A percentile compares a stretch with the other conserved stretches of the same genome.
Evolutionary conservation across 208 protist species (phyloP).

Genomic region (Endotrypanum monterogeii): DNA sequence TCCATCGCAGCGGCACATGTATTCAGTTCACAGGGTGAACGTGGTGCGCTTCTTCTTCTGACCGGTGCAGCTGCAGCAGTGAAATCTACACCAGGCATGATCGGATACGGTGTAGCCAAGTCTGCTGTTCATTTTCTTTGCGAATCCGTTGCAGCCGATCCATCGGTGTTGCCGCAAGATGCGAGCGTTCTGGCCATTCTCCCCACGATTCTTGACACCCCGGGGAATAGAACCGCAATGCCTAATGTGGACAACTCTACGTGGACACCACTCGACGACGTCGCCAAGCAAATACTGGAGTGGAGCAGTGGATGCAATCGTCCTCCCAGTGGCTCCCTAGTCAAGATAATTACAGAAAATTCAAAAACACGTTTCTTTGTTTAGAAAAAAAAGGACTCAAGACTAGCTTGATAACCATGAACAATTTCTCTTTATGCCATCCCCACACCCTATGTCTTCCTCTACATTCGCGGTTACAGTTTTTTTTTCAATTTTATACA

Average conservation of each 20-base stretch:
- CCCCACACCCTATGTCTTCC: too few relatives aligned
- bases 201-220: constrained; percentile 73
- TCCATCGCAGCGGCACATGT: constrained; percentile 70
- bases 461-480: too few relatives aligned
- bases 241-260: constrained; percentile 47
- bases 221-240: constrained; percentile 63
- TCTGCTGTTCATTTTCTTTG: constrained; percentile 83
- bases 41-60: constrained; percentile 58
- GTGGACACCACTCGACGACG: constrained; percentile 57
- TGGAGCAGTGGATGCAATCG: constrained; percentile 41
- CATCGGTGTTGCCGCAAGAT: constrained; percentile 37
- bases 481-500: too few relatives aligned
- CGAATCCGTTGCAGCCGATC: constrained; percentile 44
- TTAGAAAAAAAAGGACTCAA: too few relatives aligned
- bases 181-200: constrained; percentile 65
- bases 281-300: constrained; percentile 39
- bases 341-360: constrained; percentile 22
- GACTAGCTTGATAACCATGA: too few relatives aligned
- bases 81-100: constrained; percentile 64
- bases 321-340: constrained; percentile 48
- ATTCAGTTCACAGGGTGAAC: constrained; percentile 38
- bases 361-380: constrained; percentile 20
- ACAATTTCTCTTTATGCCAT: too few relatives aligned
- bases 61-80: constrained; percentile 37
- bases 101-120: constrained; percentile 89